Evolutionary conservation across 2,329 filamentous ascomycete genomes (phyloP).

Genomic region (Alternaria brassicicola): DNA sequence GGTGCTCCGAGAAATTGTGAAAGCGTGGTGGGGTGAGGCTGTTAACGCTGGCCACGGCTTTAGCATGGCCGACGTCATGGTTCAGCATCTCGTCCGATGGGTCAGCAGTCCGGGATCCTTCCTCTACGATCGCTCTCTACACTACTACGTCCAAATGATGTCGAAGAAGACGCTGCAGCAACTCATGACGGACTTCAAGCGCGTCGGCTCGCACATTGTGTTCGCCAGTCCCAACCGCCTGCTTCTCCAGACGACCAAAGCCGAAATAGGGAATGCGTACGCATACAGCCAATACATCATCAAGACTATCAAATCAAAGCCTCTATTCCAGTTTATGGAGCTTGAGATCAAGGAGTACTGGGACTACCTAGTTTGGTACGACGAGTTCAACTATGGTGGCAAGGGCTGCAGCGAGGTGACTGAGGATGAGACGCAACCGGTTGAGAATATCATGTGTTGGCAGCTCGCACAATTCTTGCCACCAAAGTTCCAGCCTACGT

Average conservation of each 20-base stretch:
- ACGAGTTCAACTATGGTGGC: slow-evolving; percentile 98
- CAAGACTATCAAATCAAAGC: slow-evolving; percentile 94
- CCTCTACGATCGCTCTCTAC: slow-evolving; percentile 90
- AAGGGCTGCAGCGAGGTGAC: slow-evolving; percentile 86
- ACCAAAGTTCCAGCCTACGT: slow-evolving; percentile 76
- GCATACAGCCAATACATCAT: slow-evolving; percentile 98
- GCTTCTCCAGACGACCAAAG: slow-evolving; percentile 92
- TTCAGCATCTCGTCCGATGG: slow-evolving; percentile 97
- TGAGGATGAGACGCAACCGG: slow-evolving; percentile 74
- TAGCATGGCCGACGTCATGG: slow-evolving; percentile 95
- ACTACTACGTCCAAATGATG: slow-evolving; percentile 99
- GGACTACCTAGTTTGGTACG: slow-evolving; percentile 99
- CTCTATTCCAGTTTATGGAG: slow-evolving; percentile 95
- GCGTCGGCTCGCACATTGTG: slow-evolving; percentile 93
- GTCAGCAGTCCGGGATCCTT: slow-evolving; percentile 92
- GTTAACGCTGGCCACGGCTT: slow-evolving; percentile 70
- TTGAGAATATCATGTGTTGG: slow-evolving; percentile 98
- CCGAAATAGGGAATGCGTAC: slow-evolving; percentile 94
- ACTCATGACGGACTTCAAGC: slow-evolving; percentile 93
- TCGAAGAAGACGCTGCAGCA: slow-evolving; percentile 96
- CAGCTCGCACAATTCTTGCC: slow-evolving; percentile 92
- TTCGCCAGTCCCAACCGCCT: slow-evolving; percentile 90
- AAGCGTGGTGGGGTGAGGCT: slow-evolving; percentile 96
- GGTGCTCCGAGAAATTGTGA: slow-evolving; percentile 97
- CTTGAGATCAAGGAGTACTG: slow-evolving; percentile 98